These are phyloP conservation scores for Cubamyces lactineus DNA, from an alignment of 768 basidiomycete species.

Conservation along the genomic window DNA sequence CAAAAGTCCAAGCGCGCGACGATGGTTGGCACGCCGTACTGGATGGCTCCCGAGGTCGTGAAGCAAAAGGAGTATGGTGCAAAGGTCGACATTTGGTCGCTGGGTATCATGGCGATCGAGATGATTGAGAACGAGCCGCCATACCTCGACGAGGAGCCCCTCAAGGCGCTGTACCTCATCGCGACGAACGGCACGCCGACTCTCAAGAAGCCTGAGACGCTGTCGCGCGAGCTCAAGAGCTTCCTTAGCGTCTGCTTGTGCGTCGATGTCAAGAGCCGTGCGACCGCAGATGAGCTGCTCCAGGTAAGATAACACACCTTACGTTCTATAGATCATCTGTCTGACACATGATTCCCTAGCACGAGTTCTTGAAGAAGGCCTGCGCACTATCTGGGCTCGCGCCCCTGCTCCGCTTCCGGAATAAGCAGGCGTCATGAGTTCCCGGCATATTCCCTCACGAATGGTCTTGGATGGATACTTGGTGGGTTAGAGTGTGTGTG, in stretches of 20 bases:
- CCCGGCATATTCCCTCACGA: not conserved
- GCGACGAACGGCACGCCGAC: conserved; percentile 99
- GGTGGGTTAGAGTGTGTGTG: not conserved
- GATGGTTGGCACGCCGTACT: conserved; percentile 98
- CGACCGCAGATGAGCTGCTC: conserved; percentile 84
- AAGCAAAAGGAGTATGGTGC: conserved; percentile 97
- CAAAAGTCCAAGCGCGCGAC: conserved; percentile 97
- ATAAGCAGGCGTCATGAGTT: conserved; percentile 51
- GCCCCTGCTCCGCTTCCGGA: conserved; percentile 81
- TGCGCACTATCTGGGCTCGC: conserved; percentile 84
- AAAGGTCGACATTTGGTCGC: conserved; percentile 96
- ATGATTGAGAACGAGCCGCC: conserved; percentile 99
- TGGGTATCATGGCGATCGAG: conserved; percentile 98
- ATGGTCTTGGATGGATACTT: conserved; percentile 1
- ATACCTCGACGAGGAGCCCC: conserved; percentile 92
- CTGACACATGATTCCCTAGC: conserved; percentile 50
- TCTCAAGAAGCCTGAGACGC: conserved; percentile 90
- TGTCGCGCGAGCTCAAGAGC: conserved; percentile 91
- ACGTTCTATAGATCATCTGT: conserved; percentile 15
- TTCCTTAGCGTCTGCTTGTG: conserved; percentile 98
- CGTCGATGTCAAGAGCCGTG: conserved; percentile 92
- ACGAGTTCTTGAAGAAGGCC: conserved; percentile 91
- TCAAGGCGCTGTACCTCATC: conserved; percentile 93
- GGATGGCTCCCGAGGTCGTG: conserved; percentile 99
- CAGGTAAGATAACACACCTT: conserved; percentile 55